phyloP scores from a whole-genome alignment of 352 stramenopile genomes.

The Phytophthora cajani region DNA sequence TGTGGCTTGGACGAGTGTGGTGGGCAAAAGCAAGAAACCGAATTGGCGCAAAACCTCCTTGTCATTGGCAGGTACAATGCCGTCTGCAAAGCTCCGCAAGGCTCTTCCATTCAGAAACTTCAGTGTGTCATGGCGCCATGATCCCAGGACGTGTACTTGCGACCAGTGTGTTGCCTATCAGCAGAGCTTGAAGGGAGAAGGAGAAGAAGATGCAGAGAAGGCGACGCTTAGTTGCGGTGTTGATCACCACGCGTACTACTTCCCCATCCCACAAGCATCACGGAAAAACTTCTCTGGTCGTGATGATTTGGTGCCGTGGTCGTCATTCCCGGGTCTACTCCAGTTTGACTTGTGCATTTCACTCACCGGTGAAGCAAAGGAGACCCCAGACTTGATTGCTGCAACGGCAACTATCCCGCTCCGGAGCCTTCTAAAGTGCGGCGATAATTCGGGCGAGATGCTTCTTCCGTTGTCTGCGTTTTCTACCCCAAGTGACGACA shows the following conservation, averaged over 20 bases:
- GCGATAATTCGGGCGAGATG: conserved; percentile 43
- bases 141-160: conserved; percentile 54
- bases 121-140: conserved; percentile 81
- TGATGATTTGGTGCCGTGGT: conserved; percentile 80
- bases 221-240: conserved; percentile 48
- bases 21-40: conserved; percentile 62
- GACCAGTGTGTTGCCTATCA: conserved; percentile 51
- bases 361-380: conserved; percentile 70
- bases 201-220: conserved; percentile 2
- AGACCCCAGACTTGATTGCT: conserved; percentile 69
- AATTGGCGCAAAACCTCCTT: conserved; percentile 57
- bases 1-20: conserved; percentile 76
- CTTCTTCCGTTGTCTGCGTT: conserved; percentile 47
- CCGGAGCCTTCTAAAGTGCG: conserved; percentile 42
- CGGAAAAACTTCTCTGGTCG: conserved; percentile 82
- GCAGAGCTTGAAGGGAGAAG: conserved; percentile 16
- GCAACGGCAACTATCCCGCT: conserved; percentile 62
- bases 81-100: conserved; percentile 61
- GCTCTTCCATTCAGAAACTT: conserved; percentile 79
- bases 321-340: conserved; percentile 71
- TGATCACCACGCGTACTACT: conserved; percentile 87
- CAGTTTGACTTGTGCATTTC: conserved; percentile 82
- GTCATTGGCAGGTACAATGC: conserved; percentile 24
- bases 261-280: conserved; percentile 76
- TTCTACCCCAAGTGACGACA: conserved; percentile 15